Percentiles rank a stretch among this genome's conserved stretches.
Evolutionary conservation across 2,329 filamentous ascomycete species (phyloP).

Genomic region (Cladosporium velox): DNA sequence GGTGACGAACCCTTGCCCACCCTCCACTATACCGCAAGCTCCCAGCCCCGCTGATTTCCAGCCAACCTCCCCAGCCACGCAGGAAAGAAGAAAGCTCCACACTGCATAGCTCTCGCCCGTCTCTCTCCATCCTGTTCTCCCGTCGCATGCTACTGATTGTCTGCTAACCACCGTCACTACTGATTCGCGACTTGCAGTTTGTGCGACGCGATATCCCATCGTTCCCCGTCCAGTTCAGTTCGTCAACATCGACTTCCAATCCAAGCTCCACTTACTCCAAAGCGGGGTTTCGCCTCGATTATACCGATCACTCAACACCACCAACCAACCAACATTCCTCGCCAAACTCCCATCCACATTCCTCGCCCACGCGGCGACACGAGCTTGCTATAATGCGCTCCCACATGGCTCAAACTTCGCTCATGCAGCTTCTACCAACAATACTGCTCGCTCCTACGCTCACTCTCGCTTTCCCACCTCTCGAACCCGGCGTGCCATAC

Average conservation of each 20-base stretch:
- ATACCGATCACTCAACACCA: background rate
- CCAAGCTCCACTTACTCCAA: slow-evolving; percentile 8
- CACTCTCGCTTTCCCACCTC: slow-evolving; percentile 33
- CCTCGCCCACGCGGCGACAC: slow-evolving; percentile 29
- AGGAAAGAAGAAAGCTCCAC: slow-evolving; percentile 6
- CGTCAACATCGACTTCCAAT: slow-evolving; percentile 3
- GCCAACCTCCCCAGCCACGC: slow-evolving; percentile 15
- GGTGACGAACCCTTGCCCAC: background rate
- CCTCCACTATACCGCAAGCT: background rate
- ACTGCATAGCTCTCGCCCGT: slow-evolving; percentile 6
- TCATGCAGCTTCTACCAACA: slow-evolving; percentile 34
- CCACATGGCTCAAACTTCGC: slow-evolving; percentile 29
- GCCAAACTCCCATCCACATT: slow-evolving; percentile 25
- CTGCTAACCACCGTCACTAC: slow-evolving; percentile 10
- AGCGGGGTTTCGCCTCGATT: slow-evolving; percentile 10
- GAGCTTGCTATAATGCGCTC: slow-evolving; percentile 29
- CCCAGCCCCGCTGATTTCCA: slow-evolving; percentile 8
- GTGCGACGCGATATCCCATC: slow-evolving; percentile 4
- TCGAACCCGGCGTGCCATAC: slow-evolving; percentile 36
- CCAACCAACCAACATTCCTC: slow-evolving; percentile 9
- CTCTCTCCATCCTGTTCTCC: background rate
- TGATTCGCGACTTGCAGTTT: slow-evolving; percentile 3
- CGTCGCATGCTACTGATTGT: slow-evolving; percentile 7
- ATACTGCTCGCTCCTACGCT: slow-evolving; percentile 32
- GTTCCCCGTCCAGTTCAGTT: background rate